Percentiles rank a stretch among this genome's conserved stretches.
Evolutionary conservation across 768 basidiomycete genomes (phyloP).

Genomic region (Fomitopsis pulvina): DNA sequence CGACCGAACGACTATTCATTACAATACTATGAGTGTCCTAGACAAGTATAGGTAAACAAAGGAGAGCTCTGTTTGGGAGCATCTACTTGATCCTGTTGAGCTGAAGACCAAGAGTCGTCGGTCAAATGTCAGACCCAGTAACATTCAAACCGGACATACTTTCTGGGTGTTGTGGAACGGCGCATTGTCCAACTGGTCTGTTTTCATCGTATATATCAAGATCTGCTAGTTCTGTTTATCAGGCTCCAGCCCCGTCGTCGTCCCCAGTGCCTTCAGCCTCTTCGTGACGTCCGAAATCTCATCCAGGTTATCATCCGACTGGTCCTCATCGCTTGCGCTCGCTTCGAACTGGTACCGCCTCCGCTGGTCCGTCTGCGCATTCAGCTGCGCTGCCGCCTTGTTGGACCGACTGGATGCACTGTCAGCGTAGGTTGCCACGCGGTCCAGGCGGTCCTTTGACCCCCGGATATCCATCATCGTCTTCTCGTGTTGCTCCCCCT

Average conservation of each 20-base stretch:
- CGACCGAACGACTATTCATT: too few relatives aligned
- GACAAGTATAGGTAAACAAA: too few relatives aligned
- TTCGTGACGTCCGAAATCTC: constrained; percentile 77
- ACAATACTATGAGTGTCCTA: too few relatives aligned
- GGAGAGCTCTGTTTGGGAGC: too few relatives aligned
- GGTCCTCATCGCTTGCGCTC: constrained; percentile 88
- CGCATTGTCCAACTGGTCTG: constrained; percentile 63
- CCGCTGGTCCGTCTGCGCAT: constrained; percentile 59
- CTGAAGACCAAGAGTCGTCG: constrained; percentile 17
- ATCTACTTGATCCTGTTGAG: constrained; percentile 31
- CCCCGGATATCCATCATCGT: constrained; percentile 83
- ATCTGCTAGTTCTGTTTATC: constrained; percentile 81
- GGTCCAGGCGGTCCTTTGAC: constrained; percentile 78
- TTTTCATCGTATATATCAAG: constrained; percentile 70
- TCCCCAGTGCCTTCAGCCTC: constrained; percentile 70
- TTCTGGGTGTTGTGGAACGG: constrained; percentile 80
- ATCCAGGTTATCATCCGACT: constrained; percentile 86
- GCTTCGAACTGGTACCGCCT: constrained; percentile 90
- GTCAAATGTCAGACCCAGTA: too few relatives aligned
- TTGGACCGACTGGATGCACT: constrained; percentile 34
- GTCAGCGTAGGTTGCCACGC: constrained; percentile 57
- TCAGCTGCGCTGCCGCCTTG: constrained; percentile 45
- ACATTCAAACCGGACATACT: constrained; percentile 36
- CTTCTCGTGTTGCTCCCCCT: constrained; percentile 77
- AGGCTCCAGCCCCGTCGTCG: constrained; percentile 83